Evolutionary conservation across 331 rosid genomes (phyloP), one percentile per base, ranked within the genome.

Genomic region (Stylosanthes scabra): DNA sequence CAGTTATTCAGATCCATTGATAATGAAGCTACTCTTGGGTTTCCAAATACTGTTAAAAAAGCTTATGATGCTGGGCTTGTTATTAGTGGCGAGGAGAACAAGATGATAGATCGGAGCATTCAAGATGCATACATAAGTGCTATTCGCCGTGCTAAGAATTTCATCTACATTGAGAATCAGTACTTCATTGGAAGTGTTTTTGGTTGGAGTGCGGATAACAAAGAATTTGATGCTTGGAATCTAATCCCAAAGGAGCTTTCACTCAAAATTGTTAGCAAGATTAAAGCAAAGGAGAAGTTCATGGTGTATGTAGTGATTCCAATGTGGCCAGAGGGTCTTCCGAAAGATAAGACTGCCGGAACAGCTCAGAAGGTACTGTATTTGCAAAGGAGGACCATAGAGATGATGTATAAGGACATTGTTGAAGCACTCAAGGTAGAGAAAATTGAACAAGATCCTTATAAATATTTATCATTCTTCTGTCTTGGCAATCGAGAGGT

Each of bases 261-360:
- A 11, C 52, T 88, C 11, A 94, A 93, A 80, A 91, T 94, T 80
- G 86, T 94, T 25, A 89, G 91, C 71, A 91, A 91, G 81, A 94
- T 94, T 62, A 90, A 91, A 86, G 90, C 90, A 8, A 75, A 81
- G 49, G 86, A 94, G 75, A 85, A 95, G 59, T 94, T 94, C 63
- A 68, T 69, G 3, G 95, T 83, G 11, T 94, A 91, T 78, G 68
- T 91, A 78, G 95, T 94, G 25, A 82, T 94, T 37, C 99, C 95
- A 67, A 88, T 89, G 97, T 94, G 99, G 96, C 99, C 97, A 31
- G 93, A 94, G 81, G 96, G 97, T 34, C 44, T 85, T 8, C 98
- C 98, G 13, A 91, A 89, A 59, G 91, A 94, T 71, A 97, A 89
- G 80, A 86, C 89, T n/a, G 96, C 89, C 25, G 88, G 2, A 39